Base-by-base conservation (phyloP, 768 basidiomycete species). In the Chlorophyllum brunneum region DNA sequence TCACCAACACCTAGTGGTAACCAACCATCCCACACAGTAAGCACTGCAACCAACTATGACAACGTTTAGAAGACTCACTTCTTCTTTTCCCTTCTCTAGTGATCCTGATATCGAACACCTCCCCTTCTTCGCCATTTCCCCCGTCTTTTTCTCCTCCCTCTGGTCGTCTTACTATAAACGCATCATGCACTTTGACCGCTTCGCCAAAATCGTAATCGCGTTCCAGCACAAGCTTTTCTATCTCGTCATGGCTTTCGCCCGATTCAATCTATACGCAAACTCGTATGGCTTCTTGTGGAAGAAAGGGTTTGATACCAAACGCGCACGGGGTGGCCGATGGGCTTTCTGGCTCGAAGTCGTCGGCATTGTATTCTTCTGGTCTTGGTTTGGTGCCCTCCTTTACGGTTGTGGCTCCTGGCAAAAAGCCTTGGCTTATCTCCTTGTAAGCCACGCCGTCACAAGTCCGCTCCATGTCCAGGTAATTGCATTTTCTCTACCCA, bases 141-240 rank as follows among this genome's bases (percentile, higher is more conserved):
- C 92, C 8, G 78, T 76, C 13, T 99, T 98, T 72, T 84, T 97
- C 67, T 75, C 79, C 36, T 86, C 84, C 13, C 67, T 98, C 2
- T 97, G 88, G 80, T 95, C 93, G 2, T 92, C 95, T 0, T 99
- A 97, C 67, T 95, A 98, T 78, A 88, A 91, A 61, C 85, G 92
- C 33, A 78, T 85, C 54, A 85, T 98, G 80, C 67, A 69, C 36
- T 86, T 95, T 61, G 91, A 97, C 67, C 72, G 65, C 11, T 77
- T 86, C 61, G 75, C 90, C 4, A 76, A 77, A 15, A 57, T 78
- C 54, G 65, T 95, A 58, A 68, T 98, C 51, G 70, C 83, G 13
- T 42, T 92, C 8, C 95, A 99, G 72, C 95, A 98, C 67, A 87
- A 87, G 45, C 75, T 97, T 20, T 98, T 98, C 71, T 98, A 98